phyloP scores from a whole-genome alignment of 2,329 filamentous ascomycete genomes.

The Aureobasidium leucospermi region DNA sequence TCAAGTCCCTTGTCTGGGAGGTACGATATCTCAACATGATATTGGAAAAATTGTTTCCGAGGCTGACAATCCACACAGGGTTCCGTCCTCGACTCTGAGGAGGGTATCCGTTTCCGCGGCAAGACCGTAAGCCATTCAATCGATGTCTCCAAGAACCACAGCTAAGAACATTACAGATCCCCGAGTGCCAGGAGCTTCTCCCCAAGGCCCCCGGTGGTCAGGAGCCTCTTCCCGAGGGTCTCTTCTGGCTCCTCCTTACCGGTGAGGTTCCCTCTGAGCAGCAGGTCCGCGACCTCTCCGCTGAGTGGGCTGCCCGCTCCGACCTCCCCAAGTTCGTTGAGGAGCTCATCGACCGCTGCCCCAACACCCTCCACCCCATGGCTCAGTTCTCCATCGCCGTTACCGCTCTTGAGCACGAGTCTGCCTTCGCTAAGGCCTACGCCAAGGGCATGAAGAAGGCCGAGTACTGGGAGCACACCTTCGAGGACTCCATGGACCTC shows the following conservation, averaged over 20 bases:
- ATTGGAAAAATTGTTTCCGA: background rate
- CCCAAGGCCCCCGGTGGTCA: slow-evolving; percentile 9
- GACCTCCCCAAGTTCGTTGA: slow-evolving; percentile 96
- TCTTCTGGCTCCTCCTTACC: slow-evolving; percentile 99
- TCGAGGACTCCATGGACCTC: slow-evolving; percentile 99
- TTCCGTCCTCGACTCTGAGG: slow-evolving; percentile 94
- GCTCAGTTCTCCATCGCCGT: slow-evolving; percentile 98
- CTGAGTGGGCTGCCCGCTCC: slow-evolving; percentile 97
- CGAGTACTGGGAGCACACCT: slow-evolving; percentile 99
- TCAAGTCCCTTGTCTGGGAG: slow-evolving; percentile 99
- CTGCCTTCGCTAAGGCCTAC: slow-evolving; percentile 95
- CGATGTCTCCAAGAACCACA: background rate
- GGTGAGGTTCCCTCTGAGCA: slow-evolving; percentile 96
- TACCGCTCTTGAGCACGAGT: slow-evolving; percentile 96
- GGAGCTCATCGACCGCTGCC: slow-evolving; percentile 99
- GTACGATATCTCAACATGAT: slow-evolving; percentile 31
- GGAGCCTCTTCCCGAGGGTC: slow-evolving; percentile 48
- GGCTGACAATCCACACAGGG: slow-evolving; percentile 39
- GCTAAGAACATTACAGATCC: slow-evolving; percentile 52
- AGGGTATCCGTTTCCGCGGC: slow-evolving; percentile 98
- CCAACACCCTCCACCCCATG: slow-evolving; percentile 98
- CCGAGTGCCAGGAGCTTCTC: slow-evolving; percentile 89
- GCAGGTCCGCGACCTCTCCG: slow-evolving; percentile 95
- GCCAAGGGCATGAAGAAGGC: slow-evolving; percentile 99
- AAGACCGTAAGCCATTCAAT: slow-evolving; percentile 59